phyloP scores from a whole-genome alignment of 2,329 filamentous ascomycete genomes.

The Pseudogymnoascus sp. region DNA sequence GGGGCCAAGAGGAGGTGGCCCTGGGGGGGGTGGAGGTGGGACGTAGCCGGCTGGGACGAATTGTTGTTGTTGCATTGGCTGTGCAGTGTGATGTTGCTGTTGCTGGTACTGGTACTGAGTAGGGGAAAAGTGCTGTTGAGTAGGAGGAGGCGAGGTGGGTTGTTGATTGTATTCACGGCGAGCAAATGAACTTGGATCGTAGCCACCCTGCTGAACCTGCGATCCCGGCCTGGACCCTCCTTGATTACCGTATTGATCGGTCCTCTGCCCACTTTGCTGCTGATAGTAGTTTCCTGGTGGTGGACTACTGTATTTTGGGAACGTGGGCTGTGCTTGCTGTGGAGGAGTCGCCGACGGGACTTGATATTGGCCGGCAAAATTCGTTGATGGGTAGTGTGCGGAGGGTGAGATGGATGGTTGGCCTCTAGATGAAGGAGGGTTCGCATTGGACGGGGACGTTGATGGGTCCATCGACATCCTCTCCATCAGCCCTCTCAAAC shows the following conservation, averaged over 20 bases:
- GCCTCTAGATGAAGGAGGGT: constrained; percentile 30
- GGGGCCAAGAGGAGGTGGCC: constrained; percentile 45
- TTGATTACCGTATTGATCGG: constrained; percentile 38
- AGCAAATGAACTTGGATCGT: constrained; percentile 30
- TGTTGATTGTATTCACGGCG: constrained; percentile 24
- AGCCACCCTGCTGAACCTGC: constrained; percentile 40
- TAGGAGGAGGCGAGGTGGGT: constrained; percentile 52
- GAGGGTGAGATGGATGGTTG: constrained; percentile 29
- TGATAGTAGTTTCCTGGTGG: constrained; percentile 27
- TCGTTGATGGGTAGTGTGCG: constrained; percentile 44
- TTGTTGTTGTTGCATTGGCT: constrained; percentile 34
- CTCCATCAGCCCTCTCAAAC: constrained; percentile 85
- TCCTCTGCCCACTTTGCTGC: constrained; percentile 27
- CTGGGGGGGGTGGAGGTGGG: constrained; percentile 57
- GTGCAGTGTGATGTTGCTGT: constrained; percentile 22
- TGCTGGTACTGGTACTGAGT: constrained; percentile 20
- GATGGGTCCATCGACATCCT: constrained; percentile 78
- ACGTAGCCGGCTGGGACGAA: constrained; percentile 54
- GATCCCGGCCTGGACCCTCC: constrained; percentile 40
- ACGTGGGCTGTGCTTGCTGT: constrained; percentile 33
- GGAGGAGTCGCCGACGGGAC: constrained; percentile 46
- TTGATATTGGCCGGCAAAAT: constrained; percentile 50
- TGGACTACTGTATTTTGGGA: constrained; percentile 37
- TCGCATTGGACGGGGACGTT: constrained; percentile 32
- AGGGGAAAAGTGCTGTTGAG: constrained; percentile 35